Evolutionary conservation across 2,329 filamentous ascomycete genomes (phyloP).

Genomic region (Ophiostoma himal-ulmi): DNA sequence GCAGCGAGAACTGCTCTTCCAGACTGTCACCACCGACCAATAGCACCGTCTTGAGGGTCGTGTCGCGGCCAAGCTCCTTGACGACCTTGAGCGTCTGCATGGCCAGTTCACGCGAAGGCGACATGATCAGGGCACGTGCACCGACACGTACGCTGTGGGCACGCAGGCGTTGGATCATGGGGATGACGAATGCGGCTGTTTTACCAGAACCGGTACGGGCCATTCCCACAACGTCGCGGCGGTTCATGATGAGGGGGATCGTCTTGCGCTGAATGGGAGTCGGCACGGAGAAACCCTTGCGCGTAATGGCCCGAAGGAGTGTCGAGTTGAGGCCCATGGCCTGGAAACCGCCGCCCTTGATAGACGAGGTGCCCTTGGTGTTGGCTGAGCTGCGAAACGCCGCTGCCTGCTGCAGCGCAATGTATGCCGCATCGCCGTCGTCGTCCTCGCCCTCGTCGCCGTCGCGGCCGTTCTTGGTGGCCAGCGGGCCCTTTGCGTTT

Average conservation of each 20-base stretch:
- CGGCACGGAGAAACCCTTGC: slow-evolving; percentile 92
- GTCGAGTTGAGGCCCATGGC: slow-evolving; percentile 83
- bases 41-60: slow-evolving; percentile 82
- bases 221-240: slow-evolving; percentile 98
- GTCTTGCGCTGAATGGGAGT: slow-evolving; percentile 97
- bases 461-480: slow-evolving; percentile 38
- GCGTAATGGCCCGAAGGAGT: slow-evolving; percentile 81
- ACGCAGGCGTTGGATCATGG: slow-evolving; percentile 93
- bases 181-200: slow-evolving; percentile 95
- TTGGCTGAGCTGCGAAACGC: slow-evolving; percentile 81
- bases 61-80: slow-evolving; percentile 85
- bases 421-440: slow-evolving; percentile 79
- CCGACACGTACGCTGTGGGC: slow-evolving; percentile 82
- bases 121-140: slow-evolving; percentile 78
- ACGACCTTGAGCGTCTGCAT: slow-evolving; percentile 94
- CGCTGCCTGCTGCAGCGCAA: slow-evolving; percentile 78
- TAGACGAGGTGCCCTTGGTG: slow-evolving; percentile 75
- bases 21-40: slow-evolving; percentile 92
- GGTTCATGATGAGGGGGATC: slow-evolving; percentile 82
- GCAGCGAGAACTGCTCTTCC: slow-evolving; percentile 88
- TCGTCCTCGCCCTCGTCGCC: slow-evolving; percentile 42
- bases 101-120: slow-evolving; percentile 87
- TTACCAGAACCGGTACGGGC: slow-evolving; percentile 97
- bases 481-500: not conserved
- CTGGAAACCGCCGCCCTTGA: slow-evolving; percentile 96